phyloP scores from a whole-genome alignment of 2,329 filamentous ascomycete species.

The Aspergillus flavus region DNA sequence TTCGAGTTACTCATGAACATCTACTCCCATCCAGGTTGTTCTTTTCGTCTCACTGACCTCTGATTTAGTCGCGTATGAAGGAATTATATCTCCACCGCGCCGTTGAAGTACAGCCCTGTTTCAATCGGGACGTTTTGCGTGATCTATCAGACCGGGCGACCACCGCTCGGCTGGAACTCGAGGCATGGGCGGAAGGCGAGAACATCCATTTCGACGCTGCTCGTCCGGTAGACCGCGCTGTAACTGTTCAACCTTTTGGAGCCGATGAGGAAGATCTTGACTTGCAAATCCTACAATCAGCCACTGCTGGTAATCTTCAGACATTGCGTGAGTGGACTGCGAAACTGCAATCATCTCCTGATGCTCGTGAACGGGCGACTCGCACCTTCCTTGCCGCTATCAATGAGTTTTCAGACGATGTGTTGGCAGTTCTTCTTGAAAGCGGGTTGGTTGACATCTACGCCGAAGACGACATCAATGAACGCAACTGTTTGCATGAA shows the following conservation, averaged over 20 bases:
- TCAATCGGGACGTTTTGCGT: slow-evolving; percentile 95
- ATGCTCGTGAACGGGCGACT: slow-evolving; percentile 76
- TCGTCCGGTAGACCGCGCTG: slow-evolving; percentile 42
- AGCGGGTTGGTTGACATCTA: slow-evolving; percentile 86
- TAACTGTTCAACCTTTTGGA: slow-evolving; percentile 50
- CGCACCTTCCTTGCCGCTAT: slow-evolving; percentile 88
- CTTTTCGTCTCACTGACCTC: slow-evolving; percentile 30
- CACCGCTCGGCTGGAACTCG: slow-evolving; percentile 90
- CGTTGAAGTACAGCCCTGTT: slow-evolving; percentile 96
- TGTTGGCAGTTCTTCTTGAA: slow-evolving; percentile 74
- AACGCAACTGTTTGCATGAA: slow-evolving; percentile 93
- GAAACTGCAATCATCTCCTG: slow-evolving; percentile 65
- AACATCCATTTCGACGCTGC: slow-evolving; percentile 76
- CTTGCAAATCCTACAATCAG: slow-evolving; percentile 79
- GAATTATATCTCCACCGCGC: slow-evolving; percentile 94
- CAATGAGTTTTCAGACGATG: slow-evolving; percentile 76
- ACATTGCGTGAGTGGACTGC: slow-evolving; percentile 78
- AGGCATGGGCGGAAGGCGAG: slow-evolving; percentile 96
- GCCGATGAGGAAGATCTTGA: slow-evolving; percentile 90
- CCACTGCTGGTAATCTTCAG: slow-evolving; percentile 77
- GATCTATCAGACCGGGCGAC: slow-evolving; percentile 96
- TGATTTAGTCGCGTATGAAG: slow-evolving; percentile 80
- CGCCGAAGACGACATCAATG: slow-evolving; percentile 96
- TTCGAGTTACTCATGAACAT: slow-evolving; percentile 35
- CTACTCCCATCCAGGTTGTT: not conserved